phyloP scores from a whole-genome alignment of 2,329 filamentous ascomycete species.

The Xylariaceae sp. region DNA sequence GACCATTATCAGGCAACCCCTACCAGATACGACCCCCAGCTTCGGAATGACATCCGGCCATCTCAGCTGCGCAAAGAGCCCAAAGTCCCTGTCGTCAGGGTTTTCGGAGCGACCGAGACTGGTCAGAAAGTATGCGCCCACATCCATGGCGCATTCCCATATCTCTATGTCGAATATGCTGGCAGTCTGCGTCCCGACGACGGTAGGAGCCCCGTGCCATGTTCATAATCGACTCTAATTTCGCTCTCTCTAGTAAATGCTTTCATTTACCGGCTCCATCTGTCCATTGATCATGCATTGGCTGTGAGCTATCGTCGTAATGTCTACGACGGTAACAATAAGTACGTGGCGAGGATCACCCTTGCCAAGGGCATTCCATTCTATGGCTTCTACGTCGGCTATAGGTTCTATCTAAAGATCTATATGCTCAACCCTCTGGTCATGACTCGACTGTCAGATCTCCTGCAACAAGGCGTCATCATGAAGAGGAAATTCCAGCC shows the following conservation, averaged over 20 bases:
- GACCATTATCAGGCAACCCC: constrained; percentile 85
- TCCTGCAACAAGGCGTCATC: constrained; percentile 81
- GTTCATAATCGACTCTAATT: constrained; percentile 8
- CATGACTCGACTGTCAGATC: constrained; percentile 79
- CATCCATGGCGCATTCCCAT: constrained; percentile 91
- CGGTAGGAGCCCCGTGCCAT: constrained; percentile 42
- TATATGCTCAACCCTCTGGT: constrained; percentile 84
- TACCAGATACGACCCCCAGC: constrained; percentile 70
- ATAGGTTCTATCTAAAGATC: constrained; percentile 85
- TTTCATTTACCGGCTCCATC: constrained; percentile 70
- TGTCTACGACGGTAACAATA: constrained; percentile 55
- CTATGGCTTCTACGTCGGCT: constrained; percentile 92
- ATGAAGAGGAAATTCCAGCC: constrained; percentile 81
- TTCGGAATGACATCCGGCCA: constrained; percentile 57
- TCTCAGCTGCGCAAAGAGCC: constrained; percentile 56
- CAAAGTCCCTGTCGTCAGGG: constrained; percentile 75
- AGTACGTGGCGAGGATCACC: constrained; percentile 82
- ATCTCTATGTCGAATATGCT: constrained; percentile 83
- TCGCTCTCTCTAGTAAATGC: constrained; percentile 49
- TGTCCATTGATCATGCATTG: constrained; percentile 85
- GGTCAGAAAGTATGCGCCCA: constrained; percentile 96
- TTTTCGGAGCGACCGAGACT: constrained; percentile 89
- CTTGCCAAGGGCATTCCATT: constrained; percentile 91
- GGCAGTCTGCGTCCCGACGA: constrained; percentile 59
- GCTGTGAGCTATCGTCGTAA: constrained; percentile 78